A percentile compares a stretch with the other conserved stretches of the same genome.
Conservation (phyloP, 78 protist genomes). For the Dictyostelium intermedium region DNA sequence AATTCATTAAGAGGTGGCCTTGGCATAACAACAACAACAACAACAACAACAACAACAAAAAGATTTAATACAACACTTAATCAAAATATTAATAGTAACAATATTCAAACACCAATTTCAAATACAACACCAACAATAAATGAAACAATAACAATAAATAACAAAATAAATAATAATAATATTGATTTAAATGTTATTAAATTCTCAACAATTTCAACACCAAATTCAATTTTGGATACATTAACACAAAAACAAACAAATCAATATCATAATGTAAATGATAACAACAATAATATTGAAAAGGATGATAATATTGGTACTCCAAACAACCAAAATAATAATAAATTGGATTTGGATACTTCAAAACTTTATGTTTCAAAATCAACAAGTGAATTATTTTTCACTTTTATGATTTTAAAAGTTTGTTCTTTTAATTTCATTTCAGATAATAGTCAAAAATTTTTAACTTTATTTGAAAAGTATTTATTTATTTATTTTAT, state of each 20-base stretch:
- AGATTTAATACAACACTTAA: not conserved
- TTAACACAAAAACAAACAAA: not conserved
- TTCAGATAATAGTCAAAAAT: conserved; percentile 38
- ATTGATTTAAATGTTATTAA: not conserved
- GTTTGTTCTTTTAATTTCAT: conserved; percentile 37
- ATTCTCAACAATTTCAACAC: not conserved
- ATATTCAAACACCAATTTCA: not conserved
- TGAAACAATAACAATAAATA: not conserved
- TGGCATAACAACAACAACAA: not conserved
- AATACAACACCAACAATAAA: not conserved
- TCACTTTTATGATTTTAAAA: conserved; percentile 51
- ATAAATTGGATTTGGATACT: not conserved
- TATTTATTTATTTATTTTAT: not conserved
- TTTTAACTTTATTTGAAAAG: conserved; percentile 47
- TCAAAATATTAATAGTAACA: not conserved
- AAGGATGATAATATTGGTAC: not conserved
- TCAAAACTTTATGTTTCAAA: conserved; percentile 48
- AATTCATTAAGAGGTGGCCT: not conserved
- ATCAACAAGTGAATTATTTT: conserved; percentile 40
- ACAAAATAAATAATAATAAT: not conserved
- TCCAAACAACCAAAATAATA: not conserved
- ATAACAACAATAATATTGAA: not conserved
- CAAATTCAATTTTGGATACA: not conserved
- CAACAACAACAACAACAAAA: not conserved
- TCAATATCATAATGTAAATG: not conserved